Conservation (phyloP, 768 basidiomycete species). For the Leccinum disarticulatum region DNA sequence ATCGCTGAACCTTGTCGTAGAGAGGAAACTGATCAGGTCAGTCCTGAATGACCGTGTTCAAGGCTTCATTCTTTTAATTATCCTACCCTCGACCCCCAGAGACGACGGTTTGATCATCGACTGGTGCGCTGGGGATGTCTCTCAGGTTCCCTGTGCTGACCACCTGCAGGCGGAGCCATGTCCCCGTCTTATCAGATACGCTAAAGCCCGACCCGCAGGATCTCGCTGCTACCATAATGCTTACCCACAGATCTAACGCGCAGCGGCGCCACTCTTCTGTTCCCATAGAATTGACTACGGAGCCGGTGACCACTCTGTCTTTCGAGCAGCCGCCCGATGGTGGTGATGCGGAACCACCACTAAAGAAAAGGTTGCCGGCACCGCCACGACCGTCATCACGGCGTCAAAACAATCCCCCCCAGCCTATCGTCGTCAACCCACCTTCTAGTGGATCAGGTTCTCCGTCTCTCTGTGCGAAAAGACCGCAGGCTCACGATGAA, state of each 20-base stretch:
- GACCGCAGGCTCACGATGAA: constrained; percentile 5
- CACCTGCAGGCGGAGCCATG: constrained; percentile 26
- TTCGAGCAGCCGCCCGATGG: not conserved
- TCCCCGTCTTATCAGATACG: constrained; percentile 35
- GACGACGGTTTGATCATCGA: constrained; percentile 34
- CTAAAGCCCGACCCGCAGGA: constrained; percentile 25
- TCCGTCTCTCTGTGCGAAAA: not conserved
- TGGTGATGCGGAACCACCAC: not conserved
- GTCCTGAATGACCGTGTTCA: constrained; percentile 3
- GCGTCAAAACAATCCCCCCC: constrained; percentile 9
- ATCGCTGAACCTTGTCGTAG: constrained; percentile 20
- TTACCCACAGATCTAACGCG: constrained; percentile 28
- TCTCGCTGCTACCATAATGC: constrained; percentile 29
- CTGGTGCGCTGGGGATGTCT: constrained; percentile 19
- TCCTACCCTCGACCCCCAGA: constrained; percentile 8
- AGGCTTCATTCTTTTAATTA: not conserved
- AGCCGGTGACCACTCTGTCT: not conserved
- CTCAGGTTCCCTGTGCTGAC: not conserved
- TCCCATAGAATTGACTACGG: not conserved
- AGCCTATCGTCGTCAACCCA: not conserved
- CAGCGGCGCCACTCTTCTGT: constrained; percentile 4
- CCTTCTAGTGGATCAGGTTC: not conserved
- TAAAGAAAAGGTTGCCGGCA: constrained; percentile 17
- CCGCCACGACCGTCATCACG: constrained; percentile 20
- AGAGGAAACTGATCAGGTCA: constrained; percentile 30